These are phyloP conservation scores for Solanum ossicruentum DNA, from an alignment of 257 asterid species.

Conservation along the genomic window DNA sequence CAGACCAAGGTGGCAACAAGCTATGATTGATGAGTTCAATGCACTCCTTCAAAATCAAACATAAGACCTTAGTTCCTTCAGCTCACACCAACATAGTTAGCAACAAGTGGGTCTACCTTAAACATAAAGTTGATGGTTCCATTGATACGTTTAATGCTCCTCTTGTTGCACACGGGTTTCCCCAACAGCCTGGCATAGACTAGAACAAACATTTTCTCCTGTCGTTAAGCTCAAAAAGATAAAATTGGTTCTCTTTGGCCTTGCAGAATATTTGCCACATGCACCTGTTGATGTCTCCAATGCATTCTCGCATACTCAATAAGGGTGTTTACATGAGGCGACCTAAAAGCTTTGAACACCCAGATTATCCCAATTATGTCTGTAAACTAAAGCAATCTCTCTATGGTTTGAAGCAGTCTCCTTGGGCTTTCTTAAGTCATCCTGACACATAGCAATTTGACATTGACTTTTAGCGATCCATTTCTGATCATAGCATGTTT, in stretches of 20 bases:
- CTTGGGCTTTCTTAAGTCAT: neutral
- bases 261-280: neutral
- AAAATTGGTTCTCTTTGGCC: neutral
- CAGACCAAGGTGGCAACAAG: neutral
- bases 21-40: neutral
- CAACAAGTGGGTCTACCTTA: neutral
- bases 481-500: neutral
- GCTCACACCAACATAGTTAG: neutral
- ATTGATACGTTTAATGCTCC: neutral
- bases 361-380: neutral
- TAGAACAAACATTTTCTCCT: neutral
- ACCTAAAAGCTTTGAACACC: neutral
- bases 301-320: neutral
- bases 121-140: neutral
- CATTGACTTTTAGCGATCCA: neutral
- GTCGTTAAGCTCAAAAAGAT: neutral
- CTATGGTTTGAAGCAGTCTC: neutral
- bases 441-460: neutral
- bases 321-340: neutral
- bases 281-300: neutral
- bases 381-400: neutral
- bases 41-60: neutral
- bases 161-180: neutral
- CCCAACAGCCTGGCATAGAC: neutral
- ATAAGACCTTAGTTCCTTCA: neutral